These are phyloP conservation scores for maize (Zea mays) DNA, from an alignment of 176 grass and related monocot genomes.

Conservation along the genomic window Zm-B73-REFERENCE-NAM-5.0 NC_050102.1:100375501-100376000, in stretches of 20 bases:
- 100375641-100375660: background rate
- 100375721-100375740: background rate
- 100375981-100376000: background rate
- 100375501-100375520: background rate
- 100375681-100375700: background rate
- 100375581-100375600: background rate
- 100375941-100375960: slow-evolving; percentile 8
- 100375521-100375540: background rate
- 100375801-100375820: background rate
- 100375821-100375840: background rate
- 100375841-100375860: background rate
- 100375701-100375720: background rate
- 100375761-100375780: background rate
- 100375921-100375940: slow-evolving; percentile 77
- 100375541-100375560: background rate
- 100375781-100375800: background rate
- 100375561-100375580: background rate
- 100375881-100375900: slow-evolving; percentile 37
- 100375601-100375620: background rate
- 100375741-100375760: background rate
- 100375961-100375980: slow-evolving; percentile 8
- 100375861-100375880: background rate
- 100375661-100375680: background rate
- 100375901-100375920: slow-evolving; percentile 78
- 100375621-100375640: background rate